Evolutionary conservation across 257 asterid genomes (phyloP).

Genomic region (Catharanthus roseus): DNA sequence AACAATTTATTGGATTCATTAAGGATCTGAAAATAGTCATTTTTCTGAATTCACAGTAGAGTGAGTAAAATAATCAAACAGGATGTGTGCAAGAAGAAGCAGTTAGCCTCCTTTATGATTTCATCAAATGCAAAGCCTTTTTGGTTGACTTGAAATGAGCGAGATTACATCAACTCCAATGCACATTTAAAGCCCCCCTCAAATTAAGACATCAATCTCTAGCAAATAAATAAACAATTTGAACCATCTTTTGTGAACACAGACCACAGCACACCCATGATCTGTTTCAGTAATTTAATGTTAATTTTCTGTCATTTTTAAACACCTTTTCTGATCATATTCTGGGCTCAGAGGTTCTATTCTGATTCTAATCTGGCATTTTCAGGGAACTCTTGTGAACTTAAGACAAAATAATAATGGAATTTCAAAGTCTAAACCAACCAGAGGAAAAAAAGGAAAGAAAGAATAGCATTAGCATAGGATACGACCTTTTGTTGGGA

Average conservation of each 20-base stretch:
- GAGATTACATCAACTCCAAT: slow-evolving; percentile 44
- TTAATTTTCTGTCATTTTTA: slow-evolving; percentile 11
- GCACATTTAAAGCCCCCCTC: slow-evolving; percentile 52
- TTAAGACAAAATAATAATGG: slow-evolving; percentile 27
- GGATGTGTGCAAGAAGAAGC: background rate
- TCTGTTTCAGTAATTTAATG: background rate
- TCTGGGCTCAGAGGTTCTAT: slow-evolving; percentile 42
- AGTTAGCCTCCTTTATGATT: slow-evolving; percentile 25
- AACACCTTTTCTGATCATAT: slow-evolving; percentile 33
- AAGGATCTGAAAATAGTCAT: background rate
- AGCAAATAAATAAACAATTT: slow-evolving; percentile 20
- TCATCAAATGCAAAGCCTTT: slow-evolving; percentile 35
- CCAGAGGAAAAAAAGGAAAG: slow-evolving; percentile 7
- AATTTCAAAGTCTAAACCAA: slow-evolving; percentile 41
- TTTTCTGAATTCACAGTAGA: background rate
- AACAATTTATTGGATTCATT: slow-evolving; percentile 17
- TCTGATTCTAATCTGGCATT: slow-evolving; percentile 27
- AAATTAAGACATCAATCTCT: slow-evolving; percentile 23
- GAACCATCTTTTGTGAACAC: slow-evolving; percentile 20
- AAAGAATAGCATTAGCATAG: too few relatives aligned
- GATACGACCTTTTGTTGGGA: slow-evolving; percentile 7
- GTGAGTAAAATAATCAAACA: background rate
- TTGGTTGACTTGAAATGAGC: slow-evolving; percentile 50
- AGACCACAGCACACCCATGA: slow-evolving; percentile 13
- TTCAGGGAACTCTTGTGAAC: slow-evolving; percentile 25